Conservation (phyloP, 2,329 filamentous ascomycete species). For the Penicillium decumbens region DNA sequence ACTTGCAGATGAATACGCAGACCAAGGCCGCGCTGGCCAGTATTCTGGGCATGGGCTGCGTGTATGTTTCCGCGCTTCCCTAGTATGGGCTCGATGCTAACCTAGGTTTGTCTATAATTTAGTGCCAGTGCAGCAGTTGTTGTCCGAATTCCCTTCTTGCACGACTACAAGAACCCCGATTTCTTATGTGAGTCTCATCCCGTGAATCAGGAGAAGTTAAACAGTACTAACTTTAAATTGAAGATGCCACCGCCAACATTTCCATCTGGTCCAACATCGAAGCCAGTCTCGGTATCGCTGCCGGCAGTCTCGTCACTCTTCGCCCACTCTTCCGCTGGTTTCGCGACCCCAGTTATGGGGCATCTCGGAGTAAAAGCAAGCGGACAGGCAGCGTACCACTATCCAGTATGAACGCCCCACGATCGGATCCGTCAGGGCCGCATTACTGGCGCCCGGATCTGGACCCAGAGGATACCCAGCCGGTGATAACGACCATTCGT, state of each 20-base stretch:
- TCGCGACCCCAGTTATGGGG: constrained; percentile 25
- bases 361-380: constrained; percentile 27
- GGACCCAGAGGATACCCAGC: constrained; percentile 23
- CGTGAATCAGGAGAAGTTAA: neutral
- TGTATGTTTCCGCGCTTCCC: constrained; percentile 27
- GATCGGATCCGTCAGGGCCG: constrained; percentile 18
- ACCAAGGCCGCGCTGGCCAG: constrained; percentile 52
- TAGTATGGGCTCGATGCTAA: neutral
- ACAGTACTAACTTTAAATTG: constrained; percentile 9
- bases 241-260: constrained; percentile 33
- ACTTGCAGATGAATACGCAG: constrained; percentile 49
- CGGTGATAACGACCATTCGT: constrained; percentile 28
- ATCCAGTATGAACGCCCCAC: constrained; percentile 26
- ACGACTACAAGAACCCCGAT: constrained; percentile 29
- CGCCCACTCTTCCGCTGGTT: constrained; percentile 46
- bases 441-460: constrained; percentile 33
- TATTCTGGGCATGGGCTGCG: constrained; percentile 55
- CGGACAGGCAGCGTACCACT: constrained; percentile 30
- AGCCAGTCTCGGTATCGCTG: constrained; percentile 41
- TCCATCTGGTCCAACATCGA: constrained; percentile 43
- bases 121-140: constrained; percentile 37
- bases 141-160: constrained; percentile 35
- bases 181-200: constrained; percentile 31
- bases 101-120: neutral
- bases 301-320: constrained; percentile 48